Conservation (phyloP, 2,329 filamentous ascomycete species). For the Fusarium redolens region DNA sequence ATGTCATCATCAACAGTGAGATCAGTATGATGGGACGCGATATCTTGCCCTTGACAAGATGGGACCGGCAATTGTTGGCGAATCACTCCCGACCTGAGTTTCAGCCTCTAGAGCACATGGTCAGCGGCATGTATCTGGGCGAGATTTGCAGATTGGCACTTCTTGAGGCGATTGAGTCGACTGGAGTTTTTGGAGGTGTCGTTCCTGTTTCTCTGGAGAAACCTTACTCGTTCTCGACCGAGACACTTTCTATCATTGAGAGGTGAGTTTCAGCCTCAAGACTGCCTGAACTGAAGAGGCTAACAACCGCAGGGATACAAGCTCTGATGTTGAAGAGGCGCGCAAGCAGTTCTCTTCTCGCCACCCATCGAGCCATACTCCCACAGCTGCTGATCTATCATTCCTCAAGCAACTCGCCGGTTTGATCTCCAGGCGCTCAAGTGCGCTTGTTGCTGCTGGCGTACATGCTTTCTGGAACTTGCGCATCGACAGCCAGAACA, state of each 20-base stretch:
- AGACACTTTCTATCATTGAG: conserved; percentile 68
- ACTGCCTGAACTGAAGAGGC: not conserved
- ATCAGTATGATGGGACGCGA: conserved; percentile 73
- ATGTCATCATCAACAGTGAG: conserved; percentile 76
- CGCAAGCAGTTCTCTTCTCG: conserved; percentile 60
- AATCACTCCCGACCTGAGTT: conserved; percentile 68
- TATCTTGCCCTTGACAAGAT: conserved; percentile 69
- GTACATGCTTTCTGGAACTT: conserved; percentile 70
- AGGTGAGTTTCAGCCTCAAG: conserved; percentile 56
- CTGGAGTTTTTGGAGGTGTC: conserved; percentile 66
- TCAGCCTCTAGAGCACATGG: conserved; percentile 71
- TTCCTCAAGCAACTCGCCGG: conserved; percentile 65
- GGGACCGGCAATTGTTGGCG: conserved; percentile 66
- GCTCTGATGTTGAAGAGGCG: conserved; percentile 56
- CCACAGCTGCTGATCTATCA: conserved; percentile 60
- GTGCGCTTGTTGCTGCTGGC: conserved; percentile 68
- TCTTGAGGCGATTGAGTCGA: conserved; percentile 67
- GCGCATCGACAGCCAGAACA: conserved; percentile 59
- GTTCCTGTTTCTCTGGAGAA: conserved; percentile 64
- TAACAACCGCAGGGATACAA: conserved; percentile 57
- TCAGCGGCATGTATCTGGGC: conserved; percentile 74
- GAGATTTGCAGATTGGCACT: conserved; percentile 71
- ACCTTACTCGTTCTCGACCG: conserved; percentile 70
- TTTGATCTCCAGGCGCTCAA: conserved; percentile 67
- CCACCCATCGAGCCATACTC: conserved; percentile 59